phyloP scores from a whole-genome alignment of 2,329 filamentous ascomycete genomes.

The Fusarium sp. region DNA sequence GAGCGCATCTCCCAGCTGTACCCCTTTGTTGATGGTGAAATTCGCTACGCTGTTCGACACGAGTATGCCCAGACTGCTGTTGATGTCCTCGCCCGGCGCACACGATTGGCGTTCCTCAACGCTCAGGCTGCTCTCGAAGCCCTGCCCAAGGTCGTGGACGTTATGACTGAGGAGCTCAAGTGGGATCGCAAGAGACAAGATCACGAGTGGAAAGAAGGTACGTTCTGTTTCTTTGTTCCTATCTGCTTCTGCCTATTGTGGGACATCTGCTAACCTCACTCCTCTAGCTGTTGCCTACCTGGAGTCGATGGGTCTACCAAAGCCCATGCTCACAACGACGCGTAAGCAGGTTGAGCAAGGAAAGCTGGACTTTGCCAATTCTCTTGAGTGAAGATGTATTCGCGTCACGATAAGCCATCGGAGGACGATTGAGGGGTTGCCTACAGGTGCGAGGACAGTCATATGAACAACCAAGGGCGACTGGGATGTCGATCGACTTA shows the following conservation, averaged over 20 bases:
- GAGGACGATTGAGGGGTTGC: slow-evolving; percentile 38
- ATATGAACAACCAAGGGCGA: background rate
- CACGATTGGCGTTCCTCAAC: slow-evolving; percentile 88
- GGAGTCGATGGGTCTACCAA: slow-evolving; percentile 74
- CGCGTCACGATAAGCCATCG: slow-evolving; percentile 66
- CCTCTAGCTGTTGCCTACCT: slow-evolving; percentile 68
- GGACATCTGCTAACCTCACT: slow-evolving; percentile 11
- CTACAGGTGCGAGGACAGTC: background rate
- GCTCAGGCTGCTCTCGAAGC: slow-evolving; percentile 91
- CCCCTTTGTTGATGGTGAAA: slow-evolving; percentile 91
- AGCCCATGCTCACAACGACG: slow-evolving; percentile 68
- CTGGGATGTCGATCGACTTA: background rate
- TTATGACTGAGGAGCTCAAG: slow-evolving; percentile 86
- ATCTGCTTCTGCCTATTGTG: slow-evolving; percentile 10
- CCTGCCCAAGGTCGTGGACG: slow-evolving; percentile 85
- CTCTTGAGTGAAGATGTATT: slow-evolving; percentile 73
- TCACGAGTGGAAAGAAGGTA: slow-evolving; percentile 82
- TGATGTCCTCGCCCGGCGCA: slow-evolving; percentile 87
- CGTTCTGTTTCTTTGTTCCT: slow-evolving; percentile 46
- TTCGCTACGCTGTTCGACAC: slow-evolving; percentile 87
- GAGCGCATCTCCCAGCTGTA: slow-evolving; percentile 84
- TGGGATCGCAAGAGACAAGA: slow-evolving; percentile 82
- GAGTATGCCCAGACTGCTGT: slow-evolving; percentile 94
- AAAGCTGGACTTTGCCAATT: slow-evolving; percentile 68
- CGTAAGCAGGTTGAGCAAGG: slow-evolving; percentile 71